Percentiles rank a stretch among this genome's conserved stretches.
Conservation (phyloP, 164 flowering plant genomes). For the Magnolia kwangsiensis region DNA sequence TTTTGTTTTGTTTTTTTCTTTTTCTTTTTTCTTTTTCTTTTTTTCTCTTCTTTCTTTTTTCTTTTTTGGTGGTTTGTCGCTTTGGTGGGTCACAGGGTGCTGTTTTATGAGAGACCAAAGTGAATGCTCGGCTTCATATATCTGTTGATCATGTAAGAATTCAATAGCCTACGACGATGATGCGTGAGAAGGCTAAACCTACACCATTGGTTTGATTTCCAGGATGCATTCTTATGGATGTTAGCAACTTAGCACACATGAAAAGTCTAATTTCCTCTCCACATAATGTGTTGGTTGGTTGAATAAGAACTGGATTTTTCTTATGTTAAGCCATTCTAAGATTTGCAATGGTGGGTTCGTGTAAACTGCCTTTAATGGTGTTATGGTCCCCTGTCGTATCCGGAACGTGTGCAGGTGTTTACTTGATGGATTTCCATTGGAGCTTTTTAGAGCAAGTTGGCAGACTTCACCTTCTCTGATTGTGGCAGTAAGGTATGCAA, state of each 20-base stretch:
- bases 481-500: slow-evolving; percentile 34
- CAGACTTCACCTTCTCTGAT: slow-evolving; percentile 15
- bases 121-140: slow-evolving; percentile 6
- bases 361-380: slow-evolving; percentile 30
- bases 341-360: slow-evolving; percentile 13
- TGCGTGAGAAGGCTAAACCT: slow-evolving; percentile 18
- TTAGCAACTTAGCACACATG: not conserved
- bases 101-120: slow-evolving; percentile 9
- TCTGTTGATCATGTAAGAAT: slow-evolving; percentile 7
- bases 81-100: slow-evolving; percentile 16
- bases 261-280: slow-evolving; percentile 10
- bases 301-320: slow-evolving; percentile 5
- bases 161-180: slow-evolving; percentile 7
- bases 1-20: not conserved
- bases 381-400: slow-evolving; percentile 41
- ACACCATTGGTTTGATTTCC: slow-evolving; percentile 17
- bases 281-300: slow-evolving; percentile 4
- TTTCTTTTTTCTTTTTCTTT: not conserved
- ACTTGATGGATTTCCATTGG: slow-evolving; percentile 22
- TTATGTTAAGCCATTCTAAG: slow-evolving; percentile 18
- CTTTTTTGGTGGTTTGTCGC: not conserved
- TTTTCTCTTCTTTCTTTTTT: not conserved
- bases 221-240: slow-evolving; percentile 11
- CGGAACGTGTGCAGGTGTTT: slow-evolving; percentile 59
- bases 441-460: slow-evolving; percentile 21